These are phyloP conservation scores for Talinum fruticosum DNA, from an alignment of 148 eudicot genomes.

Conservation along the genomic window DNA sequence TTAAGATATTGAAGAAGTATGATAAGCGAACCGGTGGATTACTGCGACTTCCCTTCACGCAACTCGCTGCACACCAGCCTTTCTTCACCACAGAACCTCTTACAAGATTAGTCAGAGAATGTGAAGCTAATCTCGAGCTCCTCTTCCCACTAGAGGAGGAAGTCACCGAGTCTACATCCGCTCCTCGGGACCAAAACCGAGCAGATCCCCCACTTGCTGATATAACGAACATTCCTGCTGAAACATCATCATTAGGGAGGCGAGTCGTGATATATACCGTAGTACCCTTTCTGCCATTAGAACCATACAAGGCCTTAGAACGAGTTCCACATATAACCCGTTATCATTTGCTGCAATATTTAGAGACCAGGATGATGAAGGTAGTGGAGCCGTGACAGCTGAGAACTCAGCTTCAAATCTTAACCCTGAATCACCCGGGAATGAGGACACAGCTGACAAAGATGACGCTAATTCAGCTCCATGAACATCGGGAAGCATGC, in stretches of 20 bases:
- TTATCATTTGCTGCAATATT: slow-evolving; percentile 64
- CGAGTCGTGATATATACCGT: slow-evolving; percentile 48
- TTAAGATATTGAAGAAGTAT: slow-evolving; percentile 85
- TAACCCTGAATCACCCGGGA: slow-evolving; percentile 27
- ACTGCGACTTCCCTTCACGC: slow-evolving; percentile 75
- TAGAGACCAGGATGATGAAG: slow-evolving; percentile 62
- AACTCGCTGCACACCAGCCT: slow-evolving; percentile 73
- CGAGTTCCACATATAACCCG: slow-evolving; percentile 80
- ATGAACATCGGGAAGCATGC: neutral
- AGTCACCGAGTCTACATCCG: slow-evolving; percentile 55
- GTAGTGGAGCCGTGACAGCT: slow-evolving; percentile 71
- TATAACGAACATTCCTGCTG: slow-evolving; percentile 30
- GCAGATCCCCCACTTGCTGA: slow-evolving; percentile 26
- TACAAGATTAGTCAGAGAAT: slow-evolving; percentile 71
- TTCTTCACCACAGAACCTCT: slow-evolving; percentile 89
- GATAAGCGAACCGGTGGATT: slow-evolving; percentile 90
- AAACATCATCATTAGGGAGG: slow-evolving; percentile 49
- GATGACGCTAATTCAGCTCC: slow-evolving; percentile 32
- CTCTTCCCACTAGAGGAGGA: slow-evolving; percentile 89
- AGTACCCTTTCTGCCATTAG: slow-evolving; percentile 76
- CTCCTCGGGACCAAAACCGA: slow-evolving; percentile 23
- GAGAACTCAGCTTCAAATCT: slow-evolving; percentile 59
- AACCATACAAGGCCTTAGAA: slow-evolving; percentile 76
- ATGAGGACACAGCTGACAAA: slow-evolving; percentile 30
- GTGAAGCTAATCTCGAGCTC: slow-evolving; percentile 81